Conservation (phyloP, 202 grass and related monocot species). For the Digitaria exilis region DNA sequence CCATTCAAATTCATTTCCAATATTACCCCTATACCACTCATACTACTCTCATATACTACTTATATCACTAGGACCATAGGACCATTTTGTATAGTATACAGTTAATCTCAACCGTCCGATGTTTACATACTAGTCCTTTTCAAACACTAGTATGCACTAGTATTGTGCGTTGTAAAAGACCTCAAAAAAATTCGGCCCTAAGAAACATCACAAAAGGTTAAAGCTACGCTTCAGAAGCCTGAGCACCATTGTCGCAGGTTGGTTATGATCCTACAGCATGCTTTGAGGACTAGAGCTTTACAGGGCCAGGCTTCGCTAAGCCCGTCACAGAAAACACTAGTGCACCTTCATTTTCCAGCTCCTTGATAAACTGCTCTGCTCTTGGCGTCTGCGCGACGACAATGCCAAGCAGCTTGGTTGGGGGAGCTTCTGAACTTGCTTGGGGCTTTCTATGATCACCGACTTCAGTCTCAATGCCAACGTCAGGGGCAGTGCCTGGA, state of each 20-base stretch:
- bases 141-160: no score
- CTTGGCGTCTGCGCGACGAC: neutral
- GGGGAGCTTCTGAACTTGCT: neutral
- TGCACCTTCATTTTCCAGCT: slow-evolving; percentile 21
- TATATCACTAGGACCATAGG: no score
- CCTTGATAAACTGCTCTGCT: slow-evolving; percentile 10
- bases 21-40: no score
- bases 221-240: slow-evolving; percentile 22
- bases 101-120: no score
- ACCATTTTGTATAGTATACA: no score
- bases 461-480: neutral
- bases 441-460: neutral
- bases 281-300: neutral
- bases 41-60: no score
- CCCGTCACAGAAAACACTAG: neutral
- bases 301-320: neutral
- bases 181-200: neutral
- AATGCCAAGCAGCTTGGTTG: neutral
- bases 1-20: no score
- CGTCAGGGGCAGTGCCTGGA: neutral
- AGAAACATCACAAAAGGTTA: neutral
- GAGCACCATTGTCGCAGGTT: neutral
- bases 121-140: no score
- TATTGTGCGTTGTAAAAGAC: no score
- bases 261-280: neutral